Base-by-base conservation (phyloP, 2,329 filamentous ascomycete genomes). In the Aquanectria penicillioides region DNA sequence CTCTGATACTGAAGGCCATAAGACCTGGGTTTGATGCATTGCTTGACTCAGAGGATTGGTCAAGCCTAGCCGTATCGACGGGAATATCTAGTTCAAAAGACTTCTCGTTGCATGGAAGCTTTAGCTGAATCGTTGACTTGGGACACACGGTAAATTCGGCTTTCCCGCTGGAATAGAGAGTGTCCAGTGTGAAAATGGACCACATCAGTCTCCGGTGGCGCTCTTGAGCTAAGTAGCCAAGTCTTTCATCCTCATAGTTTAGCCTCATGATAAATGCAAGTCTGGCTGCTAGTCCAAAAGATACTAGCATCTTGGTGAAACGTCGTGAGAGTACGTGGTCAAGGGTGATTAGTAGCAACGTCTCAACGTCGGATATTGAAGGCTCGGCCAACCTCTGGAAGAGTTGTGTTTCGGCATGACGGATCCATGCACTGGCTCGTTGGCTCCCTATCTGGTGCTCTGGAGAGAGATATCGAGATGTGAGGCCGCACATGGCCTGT, bases 241-340 rank as follows among this genome's bases (percentile, higher is more conserved):
- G 50, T 0, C 62, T 57, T 0, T 55, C 18, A 5, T 69, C 59
- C 13, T 69, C 67, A 4, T 65, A 61, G 12, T 69, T 68, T 0
- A 69, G 55, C 0, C 65, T 50, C 20, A 69, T 52, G 25, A 69
- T 67, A 7, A 57, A 68, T 0, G 67, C 67, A 0, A 69, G 38
- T 0, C 67, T 22, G 3, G 63, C 58, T 0, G 57, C 46, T 0
- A 69, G 5, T 2, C 61, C 56, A 40, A 67, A 61, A 0, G 65
- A 59, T 0, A 69, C 54, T 2, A 69, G 55, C 65, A 68, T 64
- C 31, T 69, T 69, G 3, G 57, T 56, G 8, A 69, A 68, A 2
- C 58, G 56, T 2, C 67, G 57, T 1, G 65, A 48, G 2, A 69
- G 38, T 13, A 61, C 59, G 6, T 69, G 65, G 10, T 67, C 63